phyloP scores from a whole-genome alignment of 2,329 filamentous ascomycete species.

The Bipolaris sorokiniana region DNA sequence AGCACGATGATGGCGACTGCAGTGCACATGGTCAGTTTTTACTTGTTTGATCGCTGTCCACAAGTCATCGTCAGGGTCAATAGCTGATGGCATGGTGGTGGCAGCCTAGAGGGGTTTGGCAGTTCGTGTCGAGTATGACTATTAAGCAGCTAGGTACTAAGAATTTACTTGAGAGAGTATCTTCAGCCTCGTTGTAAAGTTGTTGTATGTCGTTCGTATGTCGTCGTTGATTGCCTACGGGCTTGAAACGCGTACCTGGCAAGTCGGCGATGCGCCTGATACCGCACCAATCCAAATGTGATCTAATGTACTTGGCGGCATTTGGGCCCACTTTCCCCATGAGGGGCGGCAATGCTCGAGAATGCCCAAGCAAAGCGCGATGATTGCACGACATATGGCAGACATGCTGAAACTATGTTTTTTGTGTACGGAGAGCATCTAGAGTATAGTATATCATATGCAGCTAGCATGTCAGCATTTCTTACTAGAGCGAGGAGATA shows the following conservation, averaged over 20 bases:
- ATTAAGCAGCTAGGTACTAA: too few relatives aligned
- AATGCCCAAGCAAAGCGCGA: not conserved
- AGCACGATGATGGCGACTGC: slow-evolving; percentile 2
- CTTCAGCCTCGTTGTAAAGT: slow-evolving; percentile 3
- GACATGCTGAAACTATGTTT: not conserved
- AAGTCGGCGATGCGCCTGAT: slow-evolving; percentile 9
- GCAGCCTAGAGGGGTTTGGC: slow-evolving; percentile 13
- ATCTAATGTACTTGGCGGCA: slow-evolving; percentile 9
- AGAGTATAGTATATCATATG: too few relatives aligned
- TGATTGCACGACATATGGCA: not conserved
- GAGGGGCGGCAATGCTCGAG: slow-evolving; percentile 10
- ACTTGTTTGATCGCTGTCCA: slow-evolving; percentile 59
- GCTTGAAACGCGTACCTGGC: slow-evolving; percentile 30
- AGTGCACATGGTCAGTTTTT: slow-evolving; percentile 19
- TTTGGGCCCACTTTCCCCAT: slow-evolving; percentile 25
- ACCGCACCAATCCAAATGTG: slow-evolving; percentile 2
- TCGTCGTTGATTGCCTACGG: slow-evolving; percentile 9
- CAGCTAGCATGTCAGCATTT: not conserved
- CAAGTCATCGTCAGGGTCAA: slow-evolving; percentile 57
- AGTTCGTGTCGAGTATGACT: not conserved
- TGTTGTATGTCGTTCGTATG: slow-evolving; percentile 19
- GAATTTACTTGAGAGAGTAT: not conserved
- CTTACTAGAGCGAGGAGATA: not conserved
- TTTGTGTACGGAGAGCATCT: too few relatives aligned
- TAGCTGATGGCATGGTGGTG: slow-evolving; percentile 41